Percentiles rank a stretch among this genome's conserved stretches.
These are phyloP conservation scores for Hordeum vulgare DNA, from an alignment of 176 grass and related monocot genomes.

Conservation along the genomic window DNA sequence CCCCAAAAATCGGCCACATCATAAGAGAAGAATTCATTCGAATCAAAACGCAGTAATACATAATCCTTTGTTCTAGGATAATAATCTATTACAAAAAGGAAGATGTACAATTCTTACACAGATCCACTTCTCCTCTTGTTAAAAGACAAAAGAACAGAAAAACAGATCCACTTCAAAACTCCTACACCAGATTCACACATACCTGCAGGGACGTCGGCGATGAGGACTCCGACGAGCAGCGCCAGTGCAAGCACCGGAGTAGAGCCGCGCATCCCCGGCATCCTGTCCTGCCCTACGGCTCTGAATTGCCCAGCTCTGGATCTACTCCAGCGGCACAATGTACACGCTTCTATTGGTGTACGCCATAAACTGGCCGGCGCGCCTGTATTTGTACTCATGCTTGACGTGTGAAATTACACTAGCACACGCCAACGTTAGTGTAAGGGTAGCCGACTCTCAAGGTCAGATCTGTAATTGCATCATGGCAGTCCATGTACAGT, in stretches of 20 bases:
- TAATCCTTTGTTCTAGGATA: too few relatives aligned
- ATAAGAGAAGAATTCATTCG: too few relatives aligned
- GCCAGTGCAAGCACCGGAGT: background rate
- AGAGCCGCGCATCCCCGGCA: background rate
- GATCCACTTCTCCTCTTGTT: background rate
- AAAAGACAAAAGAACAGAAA: background rate
- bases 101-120: background rate
- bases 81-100: background rate
- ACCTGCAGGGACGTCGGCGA: background rate
- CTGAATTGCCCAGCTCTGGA: background rate
- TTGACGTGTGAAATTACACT: background rate
- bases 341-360: background rate
- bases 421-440: background rate
- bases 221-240: background rate
- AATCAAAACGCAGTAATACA: too few relatives aligned
- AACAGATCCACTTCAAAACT: background rate
- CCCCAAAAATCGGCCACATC: too few relatives aligned
- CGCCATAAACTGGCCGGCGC: background rate
- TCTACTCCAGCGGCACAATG: background rate
- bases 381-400: background rate
- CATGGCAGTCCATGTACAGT: background rate
- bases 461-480: background rate
- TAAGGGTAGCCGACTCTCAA: background rate
- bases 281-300: background rate
- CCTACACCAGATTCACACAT: background rate